Conservation (phyloP, 352 stramenopile species). For the Thraustotheca clavata region DNA sequence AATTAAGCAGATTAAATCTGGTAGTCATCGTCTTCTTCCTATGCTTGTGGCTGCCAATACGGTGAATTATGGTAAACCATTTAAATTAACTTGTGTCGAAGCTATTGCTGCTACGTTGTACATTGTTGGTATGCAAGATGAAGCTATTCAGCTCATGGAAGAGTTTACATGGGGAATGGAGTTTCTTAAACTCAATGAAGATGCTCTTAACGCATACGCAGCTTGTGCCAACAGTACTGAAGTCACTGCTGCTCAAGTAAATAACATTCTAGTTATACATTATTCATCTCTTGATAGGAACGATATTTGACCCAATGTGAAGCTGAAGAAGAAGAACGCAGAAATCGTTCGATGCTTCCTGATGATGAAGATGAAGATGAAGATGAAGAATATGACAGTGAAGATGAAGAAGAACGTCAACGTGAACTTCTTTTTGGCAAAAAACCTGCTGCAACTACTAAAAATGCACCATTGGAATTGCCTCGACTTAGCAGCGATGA, state of each 20-base stretch:
- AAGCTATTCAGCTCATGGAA: slow-evolving; percentile 84
- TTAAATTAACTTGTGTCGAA: slow-evolving; percentile 96
- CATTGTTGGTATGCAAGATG: slow-evolving; percentile 91
- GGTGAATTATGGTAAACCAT: slow-evolving; percentile 97
- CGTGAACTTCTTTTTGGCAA: slow-evolving; percentile 1
- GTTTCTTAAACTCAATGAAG: slow-evolving; percentile 93
- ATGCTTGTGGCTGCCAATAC: slow-evolving; percentile 98
- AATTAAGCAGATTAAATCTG: slow-evolving; percentile 90
- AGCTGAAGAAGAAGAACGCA: slow-evolving; percentile 44
- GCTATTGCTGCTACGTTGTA: slow-evolving; percentile 95
- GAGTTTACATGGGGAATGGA: slow-evolving; percentile 92
- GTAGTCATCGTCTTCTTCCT: slow-evolving; percentile 93
- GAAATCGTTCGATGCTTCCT: slow-evolving; percentile 46
- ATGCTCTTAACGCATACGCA: slow-evolving; percentile 84
- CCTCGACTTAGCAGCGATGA: slow-evolving; percentile 11
- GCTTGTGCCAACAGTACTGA: slow-evolving; percentile 56
- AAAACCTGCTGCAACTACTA: slow-evolving; percentile 21
- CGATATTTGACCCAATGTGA: slow-evolving; percentile 57
- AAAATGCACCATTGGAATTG: slow-evolving; percentile 25
- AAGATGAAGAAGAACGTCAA: slow-evolving; percentile 36
- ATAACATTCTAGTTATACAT: slow-evolving; percentile 2
- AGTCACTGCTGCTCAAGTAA: slow-evolving; percentile 65
- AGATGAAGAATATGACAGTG: slow-evolving; percentile 34
- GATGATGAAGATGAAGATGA: slow-evolving; percentile 51
- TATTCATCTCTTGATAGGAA: slow-evolving; percentile 30